Percentiles rank a stretch among this genome's conserved stretches.
Conservation (phyloP, 2,329 filamentous ascomycete genomes). For the Shiraia bambusicola region DNA sequence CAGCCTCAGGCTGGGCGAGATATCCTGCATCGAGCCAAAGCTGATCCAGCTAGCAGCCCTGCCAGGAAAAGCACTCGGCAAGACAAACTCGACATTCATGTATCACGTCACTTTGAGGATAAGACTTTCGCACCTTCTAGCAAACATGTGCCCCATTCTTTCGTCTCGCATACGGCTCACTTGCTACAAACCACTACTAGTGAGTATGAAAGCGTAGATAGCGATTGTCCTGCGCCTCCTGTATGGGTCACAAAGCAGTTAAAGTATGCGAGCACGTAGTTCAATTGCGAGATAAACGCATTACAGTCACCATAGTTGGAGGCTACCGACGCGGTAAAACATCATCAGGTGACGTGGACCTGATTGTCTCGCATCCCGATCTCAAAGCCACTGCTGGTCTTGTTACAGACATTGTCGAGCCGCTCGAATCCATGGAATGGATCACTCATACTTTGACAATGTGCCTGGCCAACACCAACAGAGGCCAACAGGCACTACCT, state of each 20-base stretch:
- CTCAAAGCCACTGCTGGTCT: conserved; percentile 67
- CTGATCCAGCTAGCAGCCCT: conserved; percentile 42
- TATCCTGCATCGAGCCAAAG: conserved; percentile 58
- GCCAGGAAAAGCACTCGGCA: conserved; percentile 16
- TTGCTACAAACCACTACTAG: conserved; percentile 73
- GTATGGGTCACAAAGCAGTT: conserved; percentile 65
- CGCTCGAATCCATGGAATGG: conserved; percentile 67
- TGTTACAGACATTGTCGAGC: conserved; percentile 69
- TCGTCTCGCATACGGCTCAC: conserved; percentile 27
- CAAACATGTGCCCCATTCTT: conserved; percentile 12
- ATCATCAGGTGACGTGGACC: conserved; percentile 77
- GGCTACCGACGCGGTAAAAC: conserved; percentile 79
- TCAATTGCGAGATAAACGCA: conserved; percentile 54
- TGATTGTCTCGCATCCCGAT: conserved; percentile 78
- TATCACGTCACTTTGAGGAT: conserved; percentile 36
- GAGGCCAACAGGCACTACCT: conserved; percentile 67
- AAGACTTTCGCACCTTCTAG: conserved; percentile 31
- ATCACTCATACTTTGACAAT: conserved; percentile 81
- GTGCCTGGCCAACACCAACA: conserved; percentile 68
- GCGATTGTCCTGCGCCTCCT: conserved; percentile 65
- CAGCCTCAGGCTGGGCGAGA: conserved; percentile 22
- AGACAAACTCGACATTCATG: conserved; percentile 18
- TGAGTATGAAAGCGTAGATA: conserved; percentile 65
- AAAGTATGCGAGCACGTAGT: conserved; percentile 70
- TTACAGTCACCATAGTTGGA: conserved; percentile 69